Percentiles rank a stretch among this genome's conserved stretches.
Evolutionary conservation across 345 rosid species (phyloP).

Genomic region (Toxicodendron radicans): DNA sequence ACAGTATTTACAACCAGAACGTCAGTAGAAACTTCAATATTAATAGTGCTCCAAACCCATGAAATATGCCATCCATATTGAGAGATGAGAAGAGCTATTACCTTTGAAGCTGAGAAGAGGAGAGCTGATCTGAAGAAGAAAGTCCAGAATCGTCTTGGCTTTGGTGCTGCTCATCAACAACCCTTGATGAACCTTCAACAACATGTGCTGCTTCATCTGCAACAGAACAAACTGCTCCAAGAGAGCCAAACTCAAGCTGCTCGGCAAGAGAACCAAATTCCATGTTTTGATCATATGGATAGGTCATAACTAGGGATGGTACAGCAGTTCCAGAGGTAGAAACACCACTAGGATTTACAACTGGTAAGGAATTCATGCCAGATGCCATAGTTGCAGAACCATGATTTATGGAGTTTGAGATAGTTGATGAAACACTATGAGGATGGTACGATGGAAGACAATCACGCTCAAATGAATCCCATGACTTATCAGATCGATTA

Average conservation of each 20-base stretch:
- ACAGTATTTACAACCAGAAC: background rate
- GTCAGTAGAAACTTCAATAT: no score
- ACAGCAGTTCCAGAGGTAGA: background rate
- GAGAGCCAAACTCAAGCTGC: constrained; percentile 24
- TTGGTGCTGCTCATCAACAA: background rate
- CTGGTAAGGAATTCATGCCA: constrained; percentile 18
- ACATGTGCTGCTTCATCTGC: constrained; percentile 4
- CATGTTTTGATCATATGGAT: constrained; percentile 14
- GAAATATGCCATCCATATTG: background rate
- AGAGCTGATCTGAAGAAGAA: constrained; percentile 16
- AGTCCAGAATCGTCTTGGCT: constrained; percentile 6
- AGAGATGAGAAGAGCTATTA: background rate
- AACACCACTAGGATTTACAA: constrained; percentile 1
- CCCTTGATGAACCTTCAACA: background rate
- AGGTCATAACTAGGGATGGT: constrained; percentile 21
- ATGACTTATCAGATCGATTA: background rate
- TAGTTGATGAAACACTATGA: background rate
- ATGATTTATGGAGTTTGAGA: background rate
- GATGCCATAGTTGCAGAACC: constrained; percentile 7
- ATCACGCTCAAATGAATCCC: background rate
- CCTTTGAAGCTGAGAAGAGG: constrained; percentile 14
- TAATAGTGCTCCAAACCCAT: background rate
- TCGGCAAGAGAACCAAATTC: constrained; percentile 19
- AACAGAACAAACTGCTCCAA: constrained; percentile 15
- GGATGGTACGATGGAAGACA: background rate